Base-by-base conservation (phyloP, 225 moss, liverwort and hornwort species). In the Anthoceros angustus region DNA sequence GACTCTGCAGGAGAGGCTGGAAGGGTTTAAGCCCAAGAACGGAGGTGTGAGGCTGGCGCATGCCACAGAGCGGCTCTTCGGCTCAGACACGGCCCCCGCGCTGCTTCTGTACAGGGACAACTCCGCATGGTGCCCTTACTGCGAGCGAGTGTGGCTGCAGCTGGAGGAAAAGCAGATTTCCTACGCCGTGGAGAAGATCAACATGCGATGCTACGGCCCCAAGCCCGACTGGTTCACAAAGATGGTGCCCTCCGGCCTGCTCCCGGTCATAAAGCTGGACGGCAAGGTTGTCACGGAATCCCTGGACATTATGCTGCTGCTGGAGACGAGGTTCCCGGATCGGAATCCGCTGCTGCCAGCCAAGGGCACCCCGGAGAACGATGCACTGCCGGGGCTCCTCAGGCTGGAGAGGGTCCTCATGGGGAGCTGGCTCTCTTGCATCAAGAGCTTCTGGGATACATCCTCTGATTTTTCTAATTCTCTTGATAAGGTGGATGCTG, bases 61-160 rank as follows among this genome's bases (percentile, higher is more conserved):
- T 26, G 63, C 50, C 43, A 80, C 73, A 77, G 76, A 68, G 62
- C 74, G 93, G 41, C 68, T 86, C 15, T 87, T 87, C 62, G 74
- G 74, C n/a, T 62, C 77, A 0, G 80, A 69, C 24, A 77, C 82
- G 45, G 72, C 77, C 63, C 75, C 79, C 6, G 75, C 77, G 62
- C 72, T 94, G 4, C 78, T 87, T 21, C 84, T 94, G 55, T 87
- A 94, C 76, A 67, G 90, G 8, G 93, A 94, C 50, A 84, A 81
- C 49, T 90, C 81, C 5, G 80, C 87, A 21, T 90, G 90, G 93
- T 90, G 93, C 41, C 87, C 93, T 7, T 90, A 94, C 42, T 94
- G 93, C 68, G 71, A 94, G 77, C 77, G 90, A 20, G 83, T 90
- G 39, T 94, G 93, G 93, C 81, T 94, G 18, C 90, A 87, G 73